Conservation (phyloP, 2,329 filamentous ascomycete genomes). For the Penicillium oxalicum region DNA sequence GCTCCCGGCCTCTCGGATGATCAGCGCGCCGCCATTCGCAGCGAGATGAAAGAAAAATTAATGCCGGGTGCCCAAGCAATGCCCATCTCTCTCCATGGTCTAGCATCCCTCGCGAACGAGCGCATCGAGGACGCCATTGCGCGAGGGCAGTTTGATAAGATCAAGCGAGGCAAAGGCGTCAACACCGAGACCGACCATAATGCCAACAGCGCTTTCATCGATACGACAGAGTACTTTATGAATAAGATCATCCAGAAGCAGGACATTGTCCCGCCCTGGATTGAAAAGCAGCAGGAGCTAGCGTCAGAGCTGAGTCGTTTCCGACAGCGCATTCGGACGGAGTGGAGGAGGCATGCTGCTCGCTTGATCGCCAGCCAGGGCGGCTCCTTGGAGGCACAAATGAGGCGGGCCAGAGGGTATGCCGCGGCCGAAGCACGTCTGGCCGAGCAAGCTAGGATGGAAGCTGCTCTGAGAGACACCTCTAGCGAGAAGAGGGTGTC, state of each 20-base stretch:
- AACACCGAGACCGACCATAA: constrained; percentile 65
- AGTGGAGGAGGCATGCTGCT: constrained; percentile 80
- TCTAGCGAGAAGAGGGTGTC: constrained; percentile 4
- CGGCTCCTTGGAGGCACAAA: constrained; percentile 67
- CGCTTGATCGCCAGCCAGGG: constrained; percentile 71
- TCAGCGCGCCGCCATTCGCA: constrained; percentile 65
- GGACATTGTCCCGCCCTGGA: constrained; percentile 94
- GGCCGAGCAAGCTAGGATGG: constrained; percentile 19
- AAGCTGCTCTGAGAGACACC: constrained; percentile 19
- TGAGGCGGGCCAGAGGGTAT: constrained; percentile 64
- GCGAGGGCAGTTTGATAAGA: constrained; percentile 79
- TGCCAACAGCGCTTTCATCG: constrained; percentile 80
- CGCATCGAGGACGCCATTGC: constrained; percentile 91
- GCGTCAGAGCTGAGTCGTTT: constrained; percentile 64
- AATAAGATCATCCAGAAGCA: constrained; percentile 98
- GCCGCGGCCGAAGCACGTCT: constrained; percentile 63
- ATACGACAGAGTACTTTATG: constrained; percentile 96
- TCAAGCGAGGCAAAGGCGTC: constrained; percentile 72
- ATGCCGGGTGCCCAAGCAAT: constrained; percentile 64
- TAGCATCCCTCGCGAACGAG: constrained; percentile 81
- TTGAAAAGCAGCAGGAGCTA: constrained; percentile 95
- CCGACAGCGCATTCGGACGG: constrained; percentile 64
- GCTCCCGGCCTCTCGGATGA: constrained; percentile 57
- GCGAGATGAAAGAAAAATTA: constrained; percentile 76
- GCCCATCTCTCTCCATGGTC: constrained; percentile 69